These are phyloP conservation scores for Rosa persica DNA, from an alignment of 306 rosid genomes.

Conservation along the genomic window DNA sequence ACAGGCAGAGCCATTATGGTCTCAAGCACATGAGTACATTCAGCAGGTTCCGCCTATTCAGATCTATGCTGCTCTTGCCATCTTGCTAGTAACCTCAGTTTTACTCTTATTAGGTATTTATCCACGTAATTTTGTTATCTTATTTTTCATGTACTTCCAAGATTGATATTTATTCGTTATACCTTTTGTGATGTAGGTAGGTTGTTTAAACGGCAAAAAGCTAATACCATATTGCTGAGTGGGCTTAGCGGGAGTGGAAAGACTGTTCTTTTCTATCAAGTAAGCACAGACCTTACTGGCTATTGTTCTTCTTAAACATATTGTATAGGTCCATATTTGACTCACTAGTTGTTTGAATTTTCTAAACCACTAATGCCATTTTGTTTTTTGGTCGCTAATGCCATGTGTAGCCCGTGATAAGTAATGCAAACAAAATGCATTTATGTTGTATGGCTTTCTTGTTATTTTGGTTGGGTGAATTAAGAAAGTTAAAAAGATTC, in stretches of 20 bases:
- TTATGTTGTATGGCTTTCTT: background rate
- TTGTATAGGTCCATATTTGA: background rate
- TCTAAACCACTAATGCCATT: background rate
- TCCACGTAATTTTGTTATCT: background rate
- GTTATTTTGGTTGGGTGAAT: background rate
- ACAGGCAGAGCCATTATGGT: background rate
- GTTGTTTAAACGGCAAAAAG: conserved; percentile 62
- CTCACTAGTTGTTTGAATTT: background rate
- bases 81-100: conserved; percentile 45
- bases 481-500: background rate
- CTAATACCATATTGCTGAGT: conserved; percentile 66
- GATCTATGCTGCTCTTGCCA: conserved; percentile 56
- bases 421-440: background rate
- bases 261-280: conserved; percentile 82
- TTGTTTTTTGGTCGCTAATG: background rate
- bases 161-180: background rate
- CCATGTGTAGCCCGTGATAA: background rate
- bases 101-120: conserved; percentile 45
- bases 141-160: background rate
- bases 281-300: conserved; percentile 17
- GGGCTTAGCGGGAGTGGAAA: conserved; percentile 89
- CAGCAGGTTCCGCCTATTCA: conserved; percentile 56
- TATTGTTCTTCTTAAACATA: background rate
- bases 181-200: conserved; percentile 47
- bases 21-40: conserved; percentile 30